These are phyloP conservation scores for Pyrenophora teres DNA, from an alignment of 2,329 filamentous ascomycete species.

Conservation along the genomic window DNA sequence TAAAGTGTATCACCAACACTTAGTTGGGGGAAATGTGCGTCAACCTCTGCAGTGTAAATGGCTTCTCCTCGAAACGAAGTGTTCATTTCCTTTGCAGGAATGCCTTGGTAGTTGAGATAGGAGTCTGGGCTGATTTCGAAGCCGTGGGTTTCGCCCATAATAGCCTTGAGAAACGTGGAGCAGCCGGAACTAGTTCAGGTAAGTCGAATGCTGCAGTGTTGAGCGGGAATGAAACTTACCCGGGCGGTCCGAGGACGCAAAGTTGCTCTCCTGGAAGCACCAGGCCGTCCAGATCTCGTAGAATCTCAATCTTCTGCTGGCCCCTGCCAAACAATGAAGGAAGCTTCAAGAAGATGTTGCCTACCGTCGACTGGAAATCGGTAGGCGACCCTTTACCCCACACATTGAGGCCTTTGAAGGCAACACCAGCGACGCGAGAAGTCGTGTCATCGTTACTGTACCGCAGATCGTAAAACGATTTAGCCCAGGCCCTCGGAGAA, in stretches of 20 bases:
- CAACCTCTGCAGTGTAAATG: slow-evolving; percentile 82
- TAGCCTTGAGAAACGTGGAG: slow-evolving; percentile 80
- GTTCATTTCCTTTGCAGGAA: slow-evolving; percentile 73
- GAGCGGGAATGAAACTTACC: slow-evolving; percentile 17
- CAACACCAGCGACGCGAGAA: slow-evolving; percentile 61
- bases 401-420: slow-evolving; percentile 68
- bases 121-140: slow-evolving; percentile 71
- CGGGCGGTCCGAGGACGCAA: slow-evolving; percentile 71
- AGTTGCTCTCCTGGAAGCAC: slow-evolving; percentile 73
- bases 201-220: too few species aligned
- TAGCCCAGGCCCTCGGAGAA: slow-evolving; percentile 51
- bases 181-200: slow-evolving; percentile 59
- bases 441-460: slow-evolving; percentile 55
- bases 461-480: slow-evolving; percentile 52
- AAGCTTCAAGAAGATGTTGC: slow-evolving; percentile 62
- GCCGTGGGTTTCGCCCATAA: slow-evolving; percentile 80
- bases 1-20: slow-evolving; percentile 76
- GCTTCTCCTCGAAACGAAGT: slow-evolving; percentile 77
- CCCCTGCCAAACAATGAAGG: slow-evolving; percentile 57
- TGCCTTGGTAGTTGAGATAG: slow-evolving; percentile 80
- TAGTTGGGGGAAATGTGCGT: slow-evolving; percentile 77
- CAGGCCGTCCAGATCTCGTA: slow-evolving; percentile 68
- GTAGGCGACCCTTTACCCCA: slow-evolving; percentile 68
- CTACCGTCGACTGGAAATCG: slow-evolving; percentile 70
- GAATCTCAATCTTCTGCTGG: slow-evolving; percentile 64